These are phyloP conservation scores for Penicillium cinerascens DNA, from an alignment of 495 filamentous ascomycete genomes.

Conservation along the genomic window DNA sequence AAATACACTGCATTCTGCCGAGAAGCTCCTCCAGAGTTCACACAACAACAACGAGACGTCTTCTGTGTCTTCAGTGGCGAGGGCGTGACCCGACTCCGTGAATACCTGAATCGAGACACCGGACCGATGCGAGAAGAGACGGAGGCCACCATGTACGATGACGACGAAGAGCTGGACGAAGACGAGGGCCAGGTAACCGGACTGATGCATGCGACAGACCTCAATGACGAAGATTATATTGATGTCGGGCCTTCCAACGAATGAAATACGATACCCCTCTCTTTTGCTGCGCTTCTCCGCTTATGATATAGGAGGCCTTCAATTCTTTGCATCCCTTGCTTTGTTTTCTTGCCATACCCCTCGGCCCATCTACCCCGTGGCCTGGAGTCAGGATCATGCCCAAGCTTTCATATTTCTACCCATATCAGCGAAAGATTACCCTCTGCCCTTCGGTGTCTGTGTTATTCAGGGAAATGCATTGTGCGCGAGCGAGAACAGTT, in stretches of 20 bases:
- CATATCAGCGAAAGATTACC: constrained; percentile 28
- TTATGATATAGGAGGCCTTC: constrained; percentile 10
- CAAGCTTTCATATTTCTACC: constrained; percentile 23
- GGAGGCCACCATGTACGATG: constrained; percentile 54
- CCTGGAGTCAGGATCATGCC: constrained; percentile 9
- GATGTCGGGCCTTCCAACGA: constrained; percentile 40
- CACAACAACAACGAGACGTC: constrained; percentile 86
- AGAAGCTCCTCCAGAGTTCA: constrained; percentile 87
- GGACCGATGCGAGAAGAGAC: constrained; percentile 32
- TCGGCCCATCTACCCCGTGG: background rate
- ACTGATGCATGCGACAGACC: constrained; percentile 50
- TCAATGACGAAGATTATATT: constrained; percentile 51
- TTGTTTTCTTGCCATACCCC: constrained; percentile 12
- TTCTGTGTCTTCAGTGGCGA: constrained; percentile 96
- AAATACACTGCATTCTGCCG: constrained; percentile 82
- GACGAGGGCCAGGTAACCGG: constrained; percentile 54
- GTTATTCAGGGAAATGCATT: constrained; percentile 35
- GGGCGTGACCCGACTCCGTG: constrained; percentile 74
- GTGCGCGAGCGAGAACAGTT: constrained; percentile 21
- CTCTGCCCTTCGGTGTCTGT: constrained; percentile 17
- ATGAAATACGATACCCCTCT: constrained; percentile 37
- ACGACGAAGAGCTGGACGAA: constrained; percentile 53
- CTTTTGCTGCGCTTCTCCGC: constrained; percentile 11
- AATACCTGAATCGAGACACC: constrained; percentile 60
- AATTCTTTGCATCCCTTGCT: constrained; percentile 18